Base-by-base conservation (phyloP, 306 rosid genomes). In the Arachis stenosperma region DNA sequence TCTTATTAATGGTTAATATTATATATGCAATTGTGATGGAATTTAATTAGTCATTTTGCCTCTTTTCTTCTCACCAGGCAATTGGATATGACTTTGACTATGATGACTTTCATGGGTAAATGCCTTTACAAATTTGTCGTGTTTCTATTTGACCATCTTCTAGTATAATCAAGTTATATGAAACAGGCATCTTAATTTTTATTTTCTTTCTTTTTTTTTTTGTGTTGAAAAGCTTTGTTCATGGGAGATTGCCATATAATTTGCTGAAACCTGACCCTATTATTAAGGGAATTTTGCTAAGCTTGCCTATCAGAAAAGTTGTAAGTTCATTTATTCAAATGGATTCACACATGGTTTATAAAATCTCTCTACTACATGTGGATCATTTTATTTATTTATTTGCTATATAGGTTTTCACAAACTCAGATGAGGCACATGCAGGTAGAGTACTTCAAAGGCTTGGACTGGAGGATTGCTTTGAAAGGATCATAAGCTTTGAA, bases 381-480 rank as follows among this genome's bases (percentile, higher is more conserved):
- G 11, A 15, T 41, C 67, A 46, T 14, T 5, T 64, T 10, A 69
- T 67, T 17, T 62, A 50, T 0, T 42, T 17, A 5, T 33, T 61
- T 48, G 52, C 17, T 33, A 33, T 33, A 33, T 63, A 93, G 98
- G 39, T 93, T 29, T 93, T 89, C 61, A 86, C 97, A 9, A 90
- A 90, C 76, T 75, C 87, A 7, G 97, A 93, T 14, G 67, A 79
- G 83, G 84, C 75, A 4, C 98, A 93, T 70, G 83, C 93, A 0
- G 65, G 9, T 11, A 86, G 85, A 71, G 98, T 62, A 46, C 93
- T 93, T 57, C 79, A 71, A 37, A 88, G 88, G 82, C 98, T 93
- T 73, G 97, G 98, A 78, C 67, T 93, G 61, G 97, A 88, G 77
- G 97, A 85, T 81, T 90, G 97, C 80, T 93, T 93, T 65, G 97